Evolutionary conservation across 2,329 filamentous ascomycete species (phyloP).

Genomic region (Exophiala bonariae): DNA sequence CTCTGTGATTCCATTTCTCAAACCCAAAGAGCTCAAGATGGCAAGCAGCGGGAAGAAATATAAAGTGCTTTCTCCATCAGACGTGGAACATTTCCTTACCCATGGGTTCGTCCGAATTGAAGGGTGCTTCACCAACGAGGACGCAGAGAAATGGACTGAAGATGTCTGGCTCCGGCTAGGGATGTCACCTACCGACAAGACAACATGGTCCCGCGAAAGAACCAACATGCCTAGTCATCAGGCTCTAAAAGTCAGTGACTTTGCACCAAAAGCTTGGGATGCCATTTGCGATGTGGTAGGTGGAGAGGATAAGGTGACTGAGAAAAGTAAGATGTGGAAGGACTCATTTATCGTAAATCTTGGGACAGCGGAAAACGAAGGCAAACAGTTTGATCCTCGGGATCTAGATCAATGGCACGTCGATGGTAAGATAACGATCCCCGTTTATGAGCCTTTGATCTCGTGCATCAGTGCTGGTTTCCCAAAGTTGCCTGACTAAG

Average conservation of each 20-base stretch:
- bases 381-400: slow-evolving; percentile 51
- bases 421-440: slow-evolving; percentile 57
- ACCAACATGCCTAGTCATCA: slow-evolving; percentile 65
- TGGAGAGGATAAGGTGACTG: slow-evolving; percentile 56
- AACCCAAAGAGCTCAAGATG: too few relatives aligned
- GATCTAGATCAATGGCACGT: slow-evolving; percentile 65
- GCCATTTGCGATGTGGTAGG: slow-evolving; percentile 68
- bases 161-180: slow-evolving; percentile 65
- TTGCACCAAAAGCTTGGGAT: slow-evolving; percentile 66
- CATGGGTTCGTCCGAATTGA: slow-evolving; percentile 58
- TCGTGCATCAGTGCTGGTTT: too few relatives aligned
- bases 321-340: slow-evolving; percentile 56
- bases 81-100: slow-evolving; percentile 55
- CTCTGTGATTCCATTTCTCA: too few relatives aligned
- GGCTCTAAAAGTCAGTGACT: slow-evolving; percentile 53
- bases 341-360: slow-evolving; percentile 71
- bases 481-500: too few relatives aligned
- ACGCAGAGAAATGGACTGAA: slow-evolving; percentile 49
- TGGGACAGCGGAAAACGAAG: slow-evolving; percentile 56
- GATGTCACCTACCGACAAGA: slow-evolving; percentile 63
- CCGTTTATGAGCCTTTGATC: too few relatives aligned
- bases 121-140: slow-evolving; percentile 51
- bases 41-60: neutral
- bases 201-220: slow-evolving; percentile 63
- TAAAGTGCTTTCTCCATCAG: slow-evolving; percentile 40